Percentiles rank a stretch among this genome's conserved stretches.
Evolutionary conservation across 2,329 filamentous ascomycete genomes (phyloP).

Genomic region (Verticillium longisporum): DNA sequence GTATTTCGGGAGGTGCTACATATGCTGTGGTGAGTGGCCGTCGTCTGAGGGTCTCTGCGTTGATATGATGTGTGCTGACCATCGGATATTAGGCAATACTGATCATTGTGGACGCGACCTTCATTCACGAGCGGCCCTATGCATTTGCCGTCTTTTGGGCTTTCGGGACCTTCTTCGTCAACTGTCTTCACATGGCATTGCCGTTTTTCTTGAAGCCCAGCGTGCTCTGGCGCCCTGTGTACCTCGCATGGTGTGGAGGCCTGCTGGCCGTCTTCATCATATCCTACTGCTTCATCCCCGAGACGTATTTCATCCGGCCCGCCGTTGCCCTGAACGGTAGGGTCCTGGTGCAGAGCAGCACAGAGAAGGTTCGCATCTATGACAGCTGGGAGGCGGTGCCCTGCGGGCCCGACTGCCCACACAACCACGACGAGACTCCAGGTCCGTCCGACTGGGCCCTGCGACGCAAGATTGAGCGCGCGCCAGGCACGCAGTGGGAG

Average conservation of each 20-base stretch:
- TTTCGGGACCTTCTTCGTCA: conserved; percentile 16
- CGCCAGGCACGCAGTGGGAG: background rate
- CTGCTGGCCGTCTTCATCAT: conserved; percentile 17
- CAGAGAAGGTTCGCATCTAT: conserved; percentile 29
- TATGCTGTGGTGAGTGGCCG: conserved; percentile 19
- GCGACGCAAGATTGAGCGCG: background rate
- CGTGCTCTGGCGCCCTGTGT: conserved; percentile 22
- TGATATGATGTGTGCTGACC: background rate
- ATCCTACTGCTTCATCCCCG: conserved; percentile 23
- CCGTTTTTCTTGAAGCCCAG: conserved; percentile 14
- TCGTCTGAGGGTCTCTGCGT: background rate
- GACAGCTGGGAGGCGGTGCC: conserved; percentile 20
- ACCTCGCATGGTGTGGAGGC: conserved; percentile 20
- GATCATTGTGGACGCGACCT: conserved; percentile 29
- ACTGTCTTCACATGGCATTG: conserved; percentile 20
- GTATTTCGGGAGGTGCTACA: conserved; percentile 21
- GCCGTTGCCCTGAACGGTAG: conserved; percentile 31
- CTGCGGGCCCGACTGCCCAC: background rate
- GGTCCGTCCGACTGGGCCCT: background rate
- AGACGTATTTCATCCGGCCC: conserved; percentile 32
- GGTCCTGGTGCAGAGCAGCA: conserved; percentile 27
- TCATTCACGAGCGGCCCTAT: conserved; percentile 27
- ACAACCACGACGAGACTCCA: background rate
- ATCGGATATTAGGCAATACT: conserved; percentile 14
- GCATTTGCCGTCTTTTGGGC: conserved; percentile 26